Evolutionary conservation across 495 filamentous ascomycete genomes (phyloP), one percentile per base, ranked within the genome.

Genomic region (Penicillium daleae): DNA sequence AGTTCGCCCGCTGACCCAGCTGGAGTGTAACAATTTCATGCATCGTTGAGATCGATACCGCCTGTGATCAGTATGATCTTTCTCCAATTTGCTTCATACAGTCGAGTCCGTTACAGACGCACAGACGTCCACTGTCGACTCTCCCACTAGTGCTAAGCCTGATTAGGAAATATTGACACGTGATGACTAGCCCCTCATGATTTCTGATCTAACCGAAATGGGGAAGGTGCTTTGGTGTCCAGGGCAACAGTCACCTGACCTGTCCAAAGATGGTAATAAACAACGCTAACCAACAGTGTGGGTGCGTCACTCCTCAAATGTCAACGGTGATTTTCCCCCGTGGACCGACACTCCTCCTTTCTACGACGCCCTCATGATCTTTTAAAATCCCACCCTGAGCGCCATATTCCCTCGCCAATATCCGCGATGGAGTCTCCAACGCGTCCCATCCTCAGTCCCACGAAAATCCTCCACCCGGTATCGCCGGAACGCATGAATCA

Each of bases 11-110:
- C 67, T 97, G 91, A 40, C 95, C 95, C 56, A 98, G 85, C 78
- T 99, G 95, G 46, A 98, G 78, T 2, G 95, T 97, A 59, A 99
- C 83, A 61, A 98, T 93, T 73, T 99, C 95, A 78, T 96, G 93
- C 95, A 99, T 99, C 66, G 27, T 50, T 27, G 40, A 19, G 57
- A 56, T 39, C 13, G 35, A 17, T 39, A 6, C 19, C 19, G 35
- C n/a, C 13, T 10, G 42, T 46, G 19, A 54, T 50, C 24, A 17
- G 29, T 21, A 46, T 24, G 21, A 12, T 13, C 29, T 17, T 35
- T 35, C 51, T 54, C 29, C 19, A 33, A 19, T 54, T 54, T n/a
- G 51, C 31, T 42, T 40, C 53, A 56, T 33, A 54, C 29, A 22
- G 2, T 29, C 21, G 17, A 37, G 35, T 40, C 32, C 56, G 10